Conservation (phyloP, 1,284 basidiomycete genomes). For the Somion occarium region DNA sequence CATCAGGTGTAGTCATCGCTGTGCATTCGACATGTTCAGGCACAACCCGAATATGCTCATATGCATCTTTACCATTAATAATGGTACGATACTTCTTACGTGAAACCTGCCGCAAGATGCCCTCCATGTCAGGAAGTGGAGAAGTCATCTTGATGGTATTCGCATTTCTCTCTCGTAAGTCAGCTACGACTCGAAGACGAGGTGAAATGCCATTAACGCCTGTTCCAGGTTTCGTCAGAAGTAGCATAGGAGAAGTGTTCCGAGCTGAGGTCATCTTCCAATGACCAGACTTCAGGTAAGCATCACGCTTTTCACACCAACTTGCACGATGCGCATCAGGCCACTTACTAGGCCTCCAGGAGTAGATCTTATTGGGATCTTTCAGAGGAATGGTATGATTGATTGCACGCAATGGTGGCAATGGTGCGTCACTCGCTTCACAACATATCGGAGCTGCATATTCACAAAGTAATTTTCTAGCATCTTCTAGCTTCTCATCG, state of each 20-base stretch:
- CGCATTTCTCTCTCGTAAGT: conserved; percentile 26
- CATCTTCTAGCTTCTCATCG: conserved; percentile 13
- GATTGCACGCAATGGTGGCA: conserved; percentile 29
- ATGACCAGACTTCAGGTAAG: conserved; percentile 24
- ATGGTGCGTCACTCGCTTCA: conserved; percentile 20
- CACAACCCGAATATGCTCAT: conserved; percentile 18
- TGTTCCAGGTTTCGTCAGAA: conserved; percentile 13
- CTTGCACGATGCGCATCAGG: conserved; percentile 25
- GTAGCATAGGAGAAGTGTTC: conserved; percentile 32
- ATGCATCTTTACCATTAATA: conserved; percentile 20
- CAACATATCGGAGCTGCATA: conserved; percentile 22
- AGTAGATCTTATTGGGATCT: conserved; percentile 26
- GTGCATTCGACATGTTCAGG: conserved; percentile 14
- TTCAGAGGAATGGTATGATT: conserved; percentile 36
- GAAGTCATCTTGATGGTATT: conserved; percentile 33
- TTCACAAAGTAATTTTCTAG: conserved; percentile 14
- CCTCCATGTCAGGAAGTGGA: conserved; percentile 23
- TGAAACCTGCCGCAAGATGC: conserved; percentile 10
- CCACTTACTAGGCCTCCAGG: conserved; percentile 26
- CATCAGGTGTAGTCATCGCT: conserved; percentile 19
- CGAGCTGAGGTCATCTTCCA: conserved; percentile 23
- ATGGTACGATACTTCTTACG: conserved; percentile 10
- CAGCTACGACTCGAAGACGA: conserved; percentile 28
- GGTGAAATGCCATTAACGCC: conserved; percentile 20
- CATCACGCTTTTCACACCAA: conserved; percentile 27